These are phyloP conservation scores for Zymoseptoria crescenta DNA, from an alignment of 2,329 filamentous ascomycete species.

Conservation along the genomic window DNA sequence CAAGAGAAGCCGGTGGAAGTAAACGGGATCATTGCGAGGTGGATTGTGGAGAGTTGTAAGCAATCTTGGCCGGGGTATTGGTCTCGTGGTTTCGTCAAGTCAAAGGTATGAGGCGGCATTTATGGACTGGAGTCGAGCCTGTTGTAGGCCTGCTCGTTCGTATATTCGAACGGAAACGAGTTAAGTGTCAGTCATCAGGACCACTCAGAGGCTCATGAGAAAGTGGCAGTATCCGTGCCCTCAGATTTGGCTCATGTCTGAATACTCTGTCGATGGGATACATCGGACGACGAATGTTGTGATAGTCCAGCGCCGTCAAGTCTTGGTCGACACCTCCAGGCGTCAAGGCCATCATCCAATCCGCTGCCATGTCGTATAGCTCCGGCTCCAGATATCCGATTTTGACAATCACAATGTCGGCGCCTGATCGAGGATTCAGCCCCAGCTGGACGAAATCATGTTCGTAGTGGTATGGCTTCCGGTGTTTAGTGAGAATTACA, in stretches of 20 bases:
- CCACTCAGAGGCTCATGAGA: constrained; percentile 6
- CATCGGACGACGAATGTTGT: constrained; percentile 15
- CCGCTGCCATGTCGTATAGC: constrained; percentile 15
- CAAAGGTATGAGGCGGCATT: not conserved
- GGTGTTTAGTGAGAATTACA: constrained; percentile 15
- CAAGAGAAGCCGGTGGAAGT: constrained; percentile 21
- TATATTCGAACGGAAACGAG: not conserved
- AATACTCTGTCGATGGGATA: constrained; percentile 14
- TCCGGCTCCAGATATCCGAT: constrained; percentile 19
- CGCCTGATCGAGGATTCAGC: constrained; percentile 8
- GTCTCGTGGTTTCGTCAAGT: constrained; percentile 1
- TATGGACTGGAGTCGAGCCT: not conserved
- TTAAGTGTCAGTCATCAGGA: not conserved
- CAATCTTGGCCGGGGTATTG: constrained; percentile 11
- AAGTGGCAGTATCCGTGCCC: constrained; percentile 9
- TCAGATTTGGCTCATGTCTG: constrained; percentile 7
- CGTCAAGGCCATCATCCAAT: constrained; percentile 18
- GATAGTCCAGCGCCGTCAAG: constrained; percentile 10
- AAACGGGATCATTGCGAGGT: constrained; percentile 18
- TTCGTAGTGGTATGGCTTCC: constrained; percentile 19
- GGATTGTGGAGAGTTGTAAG: constrained; percentile 15
- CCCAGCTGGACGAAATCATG: constrained; percentile 12
- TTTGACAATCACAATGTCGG: constrained; percentile 17
- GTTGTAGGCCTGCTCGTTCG: not conserved
- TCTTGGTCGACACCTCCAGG: constrained; percentile 18